phyloP scores from a whole-genome alignment of 176 grass and related monocot genomes.

The Lolium multiflorum region DNA sequence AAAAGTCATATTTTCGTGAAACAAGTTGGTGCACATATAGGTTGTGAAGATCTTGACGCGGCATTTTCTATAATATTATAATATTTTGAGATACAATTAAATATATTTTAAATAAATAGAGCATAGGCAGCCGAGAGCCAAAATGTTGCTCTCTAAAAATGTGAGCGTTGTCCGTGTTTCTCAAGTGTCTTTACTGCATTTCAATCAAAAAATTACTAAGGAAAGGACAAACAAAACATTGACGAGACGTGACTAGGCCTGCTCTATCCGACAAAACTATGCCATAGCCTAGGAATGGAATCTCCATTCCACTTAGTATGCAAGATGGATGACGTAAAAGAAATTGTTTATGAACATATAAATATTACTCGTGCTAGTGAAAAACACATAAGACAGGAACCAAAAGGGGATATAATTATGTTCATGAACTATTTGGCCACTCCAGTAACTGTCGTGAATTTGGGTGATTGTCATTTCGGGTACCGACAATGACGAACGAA shows the following conservation, averaged over 20 bases:
- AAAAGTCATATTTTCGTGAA: too few relatives aligned
- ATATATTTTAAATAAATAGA: too few relatives aligned
- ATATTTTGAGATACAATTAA: too few relatives aligned
- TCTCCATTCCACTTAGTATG: constrained; percentile 22
- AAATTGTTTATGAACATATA: constrained; percentile 26
- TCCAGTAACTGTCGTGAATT: constrained; percentile 15
- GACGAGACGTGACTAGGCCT: constrained; percentile 31
- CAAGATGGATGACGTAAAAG: neutral
- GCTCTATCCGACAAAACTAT: constrained; percentile 12
- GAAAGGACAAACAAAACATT: neutral
- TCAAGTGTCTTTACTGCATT: neutral
- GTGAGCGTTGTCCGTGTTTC: neutral
- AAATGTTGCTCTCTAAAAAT: too few relatives aligned
- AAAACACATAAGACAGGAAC: constrained; percentile 18
- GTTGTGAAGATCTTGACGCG: too few relatives aligned
- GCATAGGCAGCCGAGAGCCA: too few relatives aligned
- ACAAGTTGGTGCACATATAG: too few relatives aligned
- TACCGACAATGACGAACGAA: neutral
- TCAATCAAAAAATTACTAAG: neutral
- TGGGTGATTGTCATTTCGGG: constrained; percentile 45
- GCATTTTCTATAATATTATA: too few relatives aligned
- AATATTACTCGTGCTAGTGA: neutral
- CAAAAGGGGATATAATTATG: neutral
- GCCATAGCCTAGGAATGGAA: constrained; percentile 23
- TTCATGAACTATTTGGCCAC: neutral